phyloP scores from a whole-genome alignment of 164 flowering plant genomes.

The Vitis labrusca region DNA sequence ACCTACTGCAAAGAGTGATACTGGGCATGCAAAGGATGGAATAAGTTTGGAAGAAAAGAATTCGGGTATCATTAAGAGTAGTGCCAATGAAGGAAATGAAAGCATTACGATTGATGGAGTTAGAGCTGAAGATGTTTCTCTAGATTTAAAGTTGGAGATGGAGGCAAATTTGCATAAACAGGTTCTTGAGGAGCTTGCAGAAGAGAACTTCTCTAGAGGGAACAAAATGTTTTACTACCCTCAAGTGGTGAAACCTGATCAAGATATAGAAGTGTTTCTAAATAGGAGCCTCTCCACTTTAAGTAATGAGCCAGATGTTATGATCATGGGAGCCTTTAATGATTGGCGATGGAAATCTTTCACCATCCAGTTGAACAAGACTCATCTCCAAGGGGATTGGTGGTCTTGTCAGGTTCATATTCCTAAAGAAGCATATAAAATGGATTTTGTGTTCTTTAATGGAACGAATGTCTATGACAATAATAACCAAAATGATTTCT shows the following conservation, averaged over 20 bases:
- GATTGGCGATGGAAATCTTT: slow-evolving; percentile 95
- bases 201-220: slow-evolving; percentile 49
- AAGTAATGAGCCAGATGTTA: slow-evolving; percentile 58
- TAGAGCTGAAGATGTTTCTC: slow-evolving; percentile 16
- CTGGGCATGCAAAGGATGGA: slow-evolving; percentile 10
- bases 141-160: slow-evolving; percentile 39
- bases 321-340: slow-evolving; percentile 94
- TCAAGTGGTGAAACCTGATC: slow-evolving; percentile 59
- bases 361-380: slow-evolving; percentile 62
- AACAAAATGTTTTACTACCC: slow-evolving; percentile 75
- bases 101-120: slow-evolving; percentile 16
- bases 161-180: slow-evolving; percentile 41
- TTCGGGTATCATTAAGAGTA: background rate
- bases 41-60: background rate
- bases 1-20: slow-evolving; percentile 6
- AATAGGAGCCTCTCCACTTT: slow-evolving; percentile 71
- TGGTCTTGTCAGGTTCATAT: slow-evolving; percentile 89
- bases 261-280: slow-evolving; percentile 72
- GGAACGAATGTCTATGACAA: slow-evolving; percentile 83
- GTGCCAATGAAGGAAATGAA: slow-evolving; percentile 13
- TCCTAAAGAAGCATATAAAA: slow-evolving; percentile 84
- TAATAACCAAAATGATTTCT: slow-evolving; percentile 75
- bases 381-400: slow-evolving; percentile 78
- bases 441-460: slow-evolving; percentile 90
- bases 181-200: slow-evolving; percentile 61